Evolutionary conservation across 228 moss, liverwort and hornwort species (phyloP).

Genomic region (Sphagnum fallax): DNA sequence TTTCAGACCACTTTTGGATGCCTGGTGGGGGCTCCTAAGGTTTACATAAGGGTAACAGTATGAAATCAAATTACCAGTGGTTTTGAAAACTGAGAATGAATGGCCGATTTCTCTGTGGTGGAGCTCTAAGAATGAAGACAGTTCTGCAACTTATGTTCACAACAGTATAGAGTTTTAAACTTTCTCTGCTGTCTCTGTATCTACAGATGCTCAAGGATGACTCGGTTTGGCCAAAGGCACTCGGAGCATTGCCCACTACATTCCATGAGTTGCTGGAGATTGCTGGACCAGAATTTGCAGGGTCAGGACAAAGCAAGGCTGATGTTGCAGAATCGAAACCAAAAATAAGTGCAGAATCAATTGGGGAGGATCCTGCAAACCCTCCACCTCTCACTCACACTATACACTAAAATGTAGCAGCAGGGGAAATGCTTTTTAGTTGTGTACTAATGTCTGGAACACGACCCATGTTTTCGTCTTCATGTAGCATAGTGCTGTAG

Average conservation of each 20-base stretch:
- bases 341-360: conserved; percentile 13
- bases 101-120: no score
- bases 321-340: neutral
- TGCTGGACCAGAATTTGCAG: conserved; percentile 42
- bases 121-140: no score
- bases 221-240: conserved; percentile 53
- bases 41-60: no score
- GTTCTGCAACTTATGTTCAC: no score
- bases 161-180: no score
- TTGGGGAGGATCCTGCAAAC: conserved; percentile 8
- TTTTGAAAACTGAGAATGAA: no score
- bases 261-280: conserved; percentile 44
- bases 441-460: conserved; percentile 7
- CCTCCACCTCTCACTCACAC: conserved; percentile 24
- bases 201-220: conserved; percentile 57
- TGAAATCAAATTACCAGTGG: no score
- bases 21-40: no score
- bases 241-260: conserved; percentile 35
- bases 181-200: neutral
- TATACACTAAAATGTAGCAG: conserved; percentile 1
- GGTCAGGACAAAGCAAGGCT: neutral
- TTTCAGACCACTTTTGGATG: no score
- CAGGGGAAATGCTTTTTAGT: conserved; percentile 36
- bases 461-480: neutral
- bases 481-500: neutral